Evolutionary conservation across 306 rosid genomes (phyloP).

Genomic region (Prunus armeniaca): DNA sequence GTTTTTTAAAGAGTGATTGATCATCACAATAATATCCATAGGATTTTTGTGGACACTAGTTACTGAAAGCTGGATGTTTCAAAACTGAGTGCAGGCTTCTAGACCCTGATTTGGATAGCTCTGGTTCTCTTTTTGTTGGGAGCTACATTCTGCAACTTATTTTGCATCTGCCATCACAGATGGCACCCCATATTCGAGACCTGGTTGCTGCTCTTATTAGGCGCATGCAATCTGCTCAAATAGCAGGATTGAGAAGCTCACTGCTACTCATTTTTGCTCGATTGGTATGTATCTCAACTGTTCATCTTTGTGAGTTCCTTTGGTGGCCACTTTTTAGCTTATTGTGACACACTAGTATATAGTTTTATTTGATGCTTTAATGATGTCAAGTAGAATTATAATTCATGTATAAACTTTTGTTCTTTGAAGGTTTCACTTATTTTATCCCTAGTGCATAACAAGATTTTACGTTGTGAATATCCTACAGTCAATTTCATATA

Average conservation of each 20-base stretch:
- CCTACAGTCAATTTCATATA: background rate
- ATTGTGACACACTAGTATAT: background rate
- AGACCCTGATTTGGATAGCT: slow-evolving; percentile 84
- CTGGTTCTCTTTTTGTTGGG: slow-evolving; percentile 93
- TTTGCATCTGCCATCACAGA: slow-evolving; percentile 82
- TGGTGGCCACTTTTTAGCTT: background rate
- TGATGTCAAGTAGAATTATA: background rate
- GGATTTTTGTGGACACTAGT: slow-evolving; percentile 7
- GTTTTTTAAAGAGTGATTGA: background rate
- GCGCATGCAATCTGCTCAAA: slow-evolving; percentile 86
- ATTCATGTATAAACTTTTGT: background rate
- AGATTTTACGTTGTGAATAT: background rate
- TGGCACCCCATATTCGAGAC: slow-evolving; percentile 74
- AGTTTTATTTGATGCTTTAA: no score
- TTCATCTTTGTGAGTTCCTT: slow-evolving; percentile 8
- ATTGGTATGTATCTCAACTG: slow-evolving; percentile 48
- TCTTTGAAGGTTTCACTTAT: background rate
- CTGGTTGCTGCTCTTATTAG: slow-evolving; percentile 83
- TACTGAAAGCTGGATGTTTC: slow-evolving; percentile 26
- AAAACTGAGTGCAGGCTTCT: slow-evolving; percentile 62
- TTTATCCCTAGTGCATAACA: background rate
- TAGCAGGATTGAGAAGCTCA: slow-evolving; percentile 69
- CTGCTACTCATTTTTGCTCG: slow-evolving; percentile 84
- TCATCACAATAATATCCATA: background rate
- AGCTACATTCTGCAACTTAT: slow-evolving; percentile 87